Conservation (phyloP, 768 basidiomycete genomes). For the Tylopilus sp. region DNA sequence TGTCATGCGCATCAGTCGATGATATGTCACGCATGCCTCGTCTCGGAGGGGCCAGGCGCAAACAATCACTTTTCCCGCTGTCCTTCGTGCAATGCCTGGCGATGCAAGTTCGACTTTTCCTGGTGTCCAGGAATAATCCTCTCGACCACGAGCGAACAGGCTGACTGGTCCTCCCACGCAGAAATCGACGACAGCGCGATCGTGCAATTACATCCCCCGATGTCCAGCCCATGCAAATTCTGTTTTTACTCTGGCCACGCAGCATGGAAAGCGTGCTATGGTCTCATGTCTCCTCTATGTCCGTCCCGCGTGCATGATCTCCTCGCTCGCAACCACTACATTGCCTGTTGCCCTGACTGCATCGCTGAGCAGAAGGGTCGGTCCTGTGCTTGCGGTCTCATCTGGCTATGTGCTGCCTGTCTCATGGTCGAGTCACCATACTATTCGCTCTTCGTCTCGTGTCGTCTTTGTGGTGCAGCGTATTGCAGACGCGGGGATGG, state of each 20-base stretch:
- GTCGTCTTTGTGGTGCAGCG: background rate
- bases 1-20: background rate
- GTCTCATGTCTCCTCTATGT: background rate
- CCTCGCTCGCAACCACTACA: background rate
- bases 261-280: background rate
- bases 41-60: background rate
- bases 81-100: background rate
- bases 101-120: background rate
- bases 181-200: background rate
- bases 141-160: background rate
- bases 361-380: background rate
- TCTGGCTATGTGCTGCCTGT: background rate
- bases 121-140: background rate
- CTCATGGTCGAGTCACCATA: no score
- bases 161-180: background rate
- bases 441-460: background rate
- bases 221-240: background rate
- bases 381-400: background rate
- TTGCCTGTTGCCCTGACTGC: background rate
- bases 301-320: background rate
- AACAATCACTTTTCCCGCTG: background rate
- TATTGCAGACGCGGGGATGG: background rate
- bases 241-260: background rate
- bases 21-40: background rate
- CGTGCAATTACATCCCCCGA: background rate